These are phyloP conservation scores for Quercus gilva DNA, from an alignment of 306 rosid species.

Conservation along the genomic window DNA sequence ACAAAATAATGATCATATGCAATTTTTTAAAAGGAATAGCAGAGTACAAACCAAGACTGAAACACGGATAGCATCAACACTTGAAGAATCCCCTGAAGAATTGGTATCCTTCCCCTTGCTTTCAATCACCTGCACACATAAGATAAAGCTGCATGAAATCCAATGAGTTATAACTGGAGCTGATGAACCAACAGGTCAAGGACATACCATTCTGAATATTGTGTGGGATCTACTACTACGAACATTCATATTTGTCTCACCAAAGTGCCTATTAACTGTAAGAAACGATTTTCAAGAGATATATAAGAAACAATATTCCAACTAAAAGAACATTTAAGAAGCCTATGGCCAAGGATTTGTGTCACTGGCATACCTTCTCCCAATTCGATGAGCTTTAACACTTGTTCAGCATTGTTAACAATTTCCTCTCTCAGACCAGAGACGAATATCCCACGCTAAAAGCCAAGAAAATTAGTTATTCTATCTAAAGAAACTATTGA, in stretches of 20 bases:
- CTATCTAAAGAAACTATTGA: background rate
- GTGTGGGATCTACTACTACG: slow-evolving; percentile 98
- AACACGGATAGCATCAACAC: slow-evolving; percentile 75
- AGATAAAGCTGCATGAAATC: background rate
- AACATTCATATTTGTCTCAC: slow-evolving; percentile 92
- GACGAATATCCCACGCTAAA: slow-evolving; percentile 91
- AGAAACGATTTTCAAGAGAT: slow-evolving; percentile 13
- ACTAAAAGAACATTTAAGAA: slow-evolving; percentile 4
- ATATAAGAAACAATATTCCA: slow-evolving; percentile 10
- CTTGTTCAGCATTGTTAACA: slow-evolving; percentile 81
- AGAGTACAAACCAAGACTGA: slow-evolving; percentile 80
- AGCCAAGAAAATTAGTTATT: slow-evolving; percentile 22
- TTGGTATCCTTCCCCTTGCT: slow-evolving; percentile 73
- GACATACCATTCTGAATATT: slow-evolving; percentile 89
- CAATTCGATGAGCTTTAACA: slow-evolving; percentile 60
- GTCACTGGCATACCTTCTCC: slow-evolving; percentile 74
- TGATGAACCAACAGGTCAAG: background rate
- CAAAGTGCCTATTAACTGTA: slow-evolving; percentile 89
- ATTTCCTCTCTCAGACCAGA: slow-evolving; percentile 89
- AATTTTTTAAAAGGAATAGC: slow-evolving; percentile 9
- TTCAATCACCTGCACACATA: slow-evolving; percentile 70
- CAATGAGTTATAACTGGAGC: background rate
- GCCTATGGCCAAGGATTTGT: slow-evolving; percentile 1
- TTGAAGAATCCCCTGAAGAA: slow-evolving; percentile 38
- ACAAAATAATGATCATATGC: background rate